Percentiles rank a stretch among this genome's conserved stretches.
These are phyloP conservation scores for Aureobasidium zeae DNA, from an alignment of 2,329 filamentous ascomycete genomes.

Conservation along the genomic window DNA sequence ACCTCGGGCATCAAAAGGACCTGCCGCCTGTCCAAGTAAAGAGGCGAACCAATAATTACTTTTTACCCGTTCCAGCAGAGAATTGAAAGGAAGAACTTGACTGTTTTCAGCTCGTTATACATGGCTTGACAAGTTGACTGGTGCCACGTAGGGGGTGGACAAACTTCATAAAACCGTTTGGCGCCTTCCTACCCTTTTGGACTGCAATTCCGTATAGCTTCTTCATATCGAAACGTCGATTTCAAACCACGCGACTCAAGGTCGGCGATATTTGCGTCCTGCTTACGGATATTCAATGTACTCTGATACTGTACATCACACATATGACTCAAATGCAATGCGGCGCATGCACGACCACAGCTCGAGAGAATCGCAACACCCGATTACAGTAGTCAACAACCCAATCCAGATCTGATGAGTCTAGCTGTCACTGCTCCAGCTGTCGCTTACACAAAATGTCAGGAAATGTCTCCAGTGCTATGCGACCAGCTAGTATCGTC, in stretches of 20 bases:
- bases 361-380: background rate
- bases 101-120: conserved; percentile 2
- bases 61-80: background rate
- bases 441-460: no score
- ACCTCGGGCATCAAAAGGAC: no score
- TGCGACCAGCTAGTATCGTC: no score
- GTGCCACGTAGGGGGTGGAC: background rate
- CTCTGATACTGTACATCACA: background rate
- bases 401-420: no score
- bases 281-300: background rate
- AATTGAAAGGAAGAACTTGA: no score
- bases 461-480: no score
- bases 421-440: no score
- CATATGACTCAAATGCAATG: no score
- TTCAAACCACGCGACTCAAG: background rate
- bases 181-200: background rate
- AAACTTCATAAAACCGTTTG: conserved; percentile 10
- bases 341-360: no score
- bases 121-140: background rate
- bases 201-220: conserved; percentile 1
- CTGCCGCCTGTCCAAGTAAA: no score
- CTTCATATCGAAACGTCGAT: conserved; percentile 14
- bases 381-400: no score
- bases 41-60: no score
- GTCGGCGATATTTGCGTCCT: background rate